Evolutionary conservation across 192 early-diverging fungal genomes (phyloP), one percentile per base, ranked within the genome.

Genomic region (Diversispora eburnea): DNA sequence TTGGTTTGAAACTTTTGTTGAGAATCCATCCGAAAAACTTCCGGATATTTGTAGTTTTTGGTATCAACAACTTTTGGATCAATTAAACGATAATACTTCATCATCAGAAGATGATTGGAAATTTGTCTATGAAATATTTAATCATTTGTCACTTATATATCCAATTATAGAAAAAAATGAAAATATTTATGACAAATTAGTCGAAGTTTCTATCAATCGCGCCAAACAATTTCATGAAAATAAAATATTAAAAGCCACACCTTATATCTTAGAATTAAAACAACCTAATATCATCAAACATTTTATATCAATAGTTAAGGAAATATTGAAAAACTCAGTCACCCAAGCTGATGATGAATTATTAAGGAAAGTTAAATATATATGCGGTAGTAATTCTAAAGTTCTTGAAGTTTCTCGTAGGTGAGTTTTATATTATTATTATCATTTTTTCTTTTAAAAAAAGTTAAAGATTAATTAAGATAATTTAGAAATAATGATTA

Each of bases 21-120:
- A n/a, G 19, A 5, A 63, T 8, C 12, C 4, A 54, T 54, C 51
- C 6, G 13, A 54, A 54, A 12, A n/a, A 17, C 5, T 41, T 63
- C 61, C 39, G 15, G 61, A 63, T 3, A 49, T 66, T 48, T 66
- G 64, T 66, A 49, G 17, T 48, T n/a, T 6, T 4, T 66, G 64
- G 64, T 66, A 66, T 66, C 22, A 49, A 22, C 43, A 33, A 22
- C 22, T 22, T 17, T 48, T 66, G 0, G 46, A 49, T 39, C 33
- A n/a, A 19, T 20, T 66, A 2, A 66, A 49, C 25, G 47, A 46
- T 4, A 17, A 13, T 66, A 20, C 8, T n/a, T 33, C 46, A 48
- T 3, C 41, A 49, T 10, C 51, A 10, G 12, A 17, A 12, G 46
- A 66, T 8, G 64, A 66, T 48, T 47, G 45, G 8, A 66, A 66